Evolutionary conservation across 164 flowering plant genomes (phyloP).

Genomic region (Pachysandra terminalis): DNA sequence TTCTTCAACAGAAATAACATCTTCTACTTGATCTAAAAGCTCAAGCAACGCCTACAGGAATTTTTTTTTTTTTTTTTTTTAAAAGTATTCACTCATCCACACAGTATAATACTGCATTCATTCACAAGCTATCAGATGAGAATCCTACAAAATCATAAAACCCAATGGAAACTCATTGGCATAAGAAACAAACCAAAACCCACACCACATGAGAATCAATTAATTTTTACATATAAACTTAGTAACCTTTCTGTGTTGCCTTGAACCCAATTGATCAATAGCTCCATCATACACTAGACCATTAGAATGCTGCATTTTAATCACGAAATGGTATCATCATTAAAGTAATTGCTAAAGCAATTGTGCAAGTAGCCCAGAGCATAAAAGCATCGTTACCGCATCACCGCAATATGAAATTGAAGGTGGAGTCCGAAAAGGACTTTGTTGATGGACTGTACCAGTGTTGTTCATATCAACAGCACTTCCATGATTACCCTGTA

Average conservation of each 20-base stretch:
- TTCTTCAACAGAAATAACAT: slow-evolving; percentile 75
- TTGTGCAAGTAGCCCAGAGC: not conserved
- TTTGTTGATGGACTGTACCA: slow-evolving; percentile 28
- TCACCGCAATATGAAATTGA: slow-evolving; percentile 57
- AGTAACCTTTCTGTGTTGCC: slow-evolving; percentile 79
- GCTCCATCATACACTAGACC: slow-evolving; percentile 30
- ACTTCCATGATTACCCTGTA: slow-evolving; percentile 13
- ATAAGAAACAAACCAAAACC: not conserved
- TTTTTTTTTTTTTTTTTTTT: no score
- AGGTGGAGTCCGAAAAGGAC: slow-evolving; percentile 90
- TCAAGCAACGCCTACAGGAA: slow-evolving; percentile 75
- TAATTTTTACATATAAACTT: not conserved
- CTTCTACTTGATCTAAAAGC: slow-evolving; percentile 92
- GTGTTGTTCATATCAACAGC: slow-evolving; percentile 13
- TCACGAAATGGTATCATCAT: not conserved
- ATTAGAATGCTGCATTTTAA: slow-evolving; percentile 47
- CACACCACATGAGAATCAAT: not conserved
- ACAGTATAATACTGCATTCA: not conserved
- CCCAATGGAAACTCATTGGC: not conserved
- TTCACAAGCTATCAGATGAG: not conserved
- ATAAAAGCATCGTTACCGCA: slow-evolving; percentile 39
- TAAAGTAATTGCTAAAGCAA: not conserved
- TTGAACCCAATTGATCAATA: slow-evolving; percentile 40
- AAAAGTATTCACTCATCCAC: not conserved
- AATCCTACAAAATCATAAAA: no score